Percentiles rank a stretch among this genome's conserved stretches.
Conservation (phyloP, 768 basidiomycete genomes). For the Hygrophorus pudorinus region DNA sequence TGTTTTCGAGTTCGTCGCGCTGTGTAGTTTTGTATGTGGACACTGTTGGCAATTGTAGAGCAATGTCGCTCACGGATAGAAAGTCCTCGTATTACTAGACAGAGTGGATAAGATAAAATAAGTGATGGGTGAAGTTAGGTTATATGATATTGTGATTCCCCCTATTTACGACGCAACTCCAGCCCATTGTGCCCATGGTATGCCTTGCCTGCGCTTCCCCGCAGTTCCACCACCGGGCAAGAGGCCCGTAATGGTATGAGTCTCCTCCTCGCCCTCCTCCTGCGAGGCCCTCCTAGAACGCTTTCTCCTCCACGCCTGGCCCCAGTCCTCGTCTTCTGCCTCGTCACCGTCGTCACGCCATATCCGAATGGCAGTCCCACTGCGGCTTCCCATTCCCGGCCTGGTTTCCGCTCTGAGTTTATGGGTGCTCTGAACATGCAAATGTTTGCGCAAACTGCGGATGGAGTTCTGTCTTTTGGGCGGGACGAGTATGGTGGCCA, state of each 20-base stretch:
- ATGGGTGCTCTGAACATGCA: constrained; percentile 14
- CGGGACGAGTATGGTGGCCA: constrained; percentile 58
- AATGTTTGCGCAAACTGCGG: constrained; percentile 56
- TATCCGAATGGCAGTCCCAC: neutral
- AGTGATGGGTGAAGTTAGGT: no score
- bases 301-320: neutral
- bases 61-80: no score
- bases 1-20: no score
- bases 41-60: no score
- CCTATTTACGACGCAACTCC: neutral
- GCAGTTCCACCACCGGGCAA: neutral
- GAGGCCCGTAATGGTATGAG: neutral
- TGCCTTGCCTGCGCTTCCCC: neutral
- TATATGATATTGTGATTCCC: no score
- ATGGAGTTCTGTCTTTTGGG: constrained; percentile 69
- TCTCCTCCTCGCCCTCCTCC: constrained; percentile 1
- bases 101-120: no score
- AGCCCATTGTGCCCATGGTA: constrained; percentile 2
- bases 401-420: neutral
- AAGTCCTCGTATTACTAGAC: no score
- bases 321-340: neutral
- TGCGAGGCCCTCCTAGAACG: neutral
- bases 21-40: no score
- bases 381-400: neutral
- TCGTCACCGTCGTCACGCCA: constrained; percentile 1